A percentile compares a stretch with the other conserved stretches of the same genome.
Evolutionary conservation across 1,284 basidiomycete genomes (phyloP).

Genomic region (Paramarasmius palmivorus): DNA sequence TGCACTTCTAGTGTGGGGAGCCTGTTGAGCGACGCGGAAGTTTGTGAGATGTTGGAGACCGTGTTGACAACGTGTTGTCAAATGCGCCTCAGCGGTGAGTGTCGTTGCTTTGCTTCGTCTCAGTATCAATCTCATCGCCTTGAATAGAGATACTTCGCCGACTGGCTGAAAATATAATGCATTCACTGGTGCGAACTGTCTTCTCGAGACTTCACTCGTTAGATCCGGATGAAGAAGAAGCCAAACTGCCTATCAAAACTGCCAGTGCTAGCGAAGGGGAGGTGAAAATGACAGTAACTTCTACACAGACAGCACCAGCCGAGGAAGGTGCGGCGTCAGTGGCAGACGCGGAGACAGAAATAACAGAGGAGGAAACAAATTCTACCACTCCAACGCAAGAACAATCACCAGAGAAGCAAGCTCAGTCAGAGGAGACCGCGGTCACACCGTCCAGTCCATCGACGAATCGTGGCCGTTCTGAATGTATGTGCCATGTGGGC

Average conservation of each 20-base stretch:
- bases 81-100: constrained; percentile 89
- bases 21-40: constrained; percentile 86
- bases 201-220: constrained; percentile 76
- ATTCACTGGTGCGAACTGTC: constrained; percentile 80
- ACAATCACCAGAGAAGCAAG: neutral
- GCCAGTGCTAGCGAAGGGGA: constrained; percentile 56
- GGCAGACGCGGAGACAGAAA: neutral
- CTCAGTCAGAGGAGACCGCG: neutral
- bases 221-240: constrained; percentile 68
- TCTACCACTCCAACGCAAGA: constrained; percentile 14
- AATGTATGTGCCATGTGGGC: constrained; percentile 39
- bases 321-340: neutral
- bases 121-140: constrained; percentile 13
- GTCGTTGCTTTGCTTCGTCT: neutral
- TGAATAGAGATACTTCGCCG: constrained; percentile 81
- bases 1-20: constrained; percentile 61
- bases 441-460: constrained; percentile 11
- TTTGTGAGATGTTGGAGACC: constrained; percentile 98
- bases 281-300: constrained; percentile 60
- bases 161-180: constrained; percentile 95
- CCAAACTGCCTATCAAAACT: constrained; percentile 50
- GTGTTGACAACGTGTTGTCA: constrained; percentile 97
- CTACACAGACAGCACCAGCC: constrained; percentile 21
- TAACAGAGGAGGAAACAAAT: neutral
- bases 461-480: constrained; percentile 30